Evolutionary conservation across 2,329 filamentous ascomycete species (phyloP).

Genomic region (Colletotrichum navitas): DNA sequence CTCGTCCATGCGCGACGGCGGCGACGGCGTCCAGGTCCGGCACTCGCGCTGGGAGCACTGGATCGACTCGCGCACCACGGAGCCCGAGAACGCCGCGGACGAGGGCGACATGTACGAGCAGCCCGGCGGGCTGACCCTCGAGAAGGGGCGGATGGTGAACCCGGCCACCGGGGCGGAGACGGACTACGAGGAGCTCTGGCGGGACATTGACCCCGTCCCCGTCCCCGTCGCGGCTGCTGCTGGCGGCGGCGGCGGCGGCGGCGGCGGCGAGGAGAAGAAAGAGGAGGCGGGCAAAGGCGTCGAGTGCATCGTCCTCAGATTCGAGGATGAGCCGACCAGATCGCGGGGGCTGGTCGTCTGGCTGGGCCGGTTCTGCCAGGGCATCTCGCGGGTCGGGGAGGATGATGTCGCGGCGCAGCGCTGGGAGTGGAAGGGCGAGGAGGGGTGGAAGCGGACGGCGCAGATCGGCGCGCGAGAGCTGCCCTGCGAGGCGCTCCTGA

Average conservation of each 20-base stretch:
- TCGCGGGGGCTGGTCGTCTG: constrained; percentile 65
- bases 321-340: constrained; percentile 49
- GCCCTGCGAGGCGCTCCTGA: constrained; percentile 50
- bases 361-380: constrained; percentile 69
- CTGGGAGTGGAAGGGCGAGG: constrained; percentile 60
- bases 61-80: constrained; percentile 65
- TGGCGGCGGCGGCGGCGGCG: constrained; percentile 40
- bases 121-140: constrained; percentile 59
- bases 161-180: constrained; percentile 63
- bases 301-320: constrained; percentile 56
- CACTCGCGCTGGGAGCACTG: constrained; percentile 68
- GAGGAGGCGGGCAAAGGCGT: constrained; percentile 30
- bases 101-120: constrained; percentile 68
- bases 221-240: background rate
- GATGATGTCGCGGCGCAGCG: constrained; percentile 62
- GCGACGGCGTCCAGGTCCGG: constrained; percentile 45
- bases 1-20: constrained; percentile 48
- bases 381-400: constrained; percentile 61
- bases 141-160: constrained; percentile 72
- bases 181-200: constrained; percentile 77
- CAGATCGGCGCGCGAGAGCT: constrained; percentile 51
- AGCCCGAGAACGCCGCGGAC: constrained; percentile 59
- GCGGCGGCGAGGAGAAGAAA: constrained; percentile 29
- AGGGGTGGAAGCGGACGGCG: constrained; percentile 53
- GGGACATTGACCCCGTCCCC: constrained; percentile 54